Base-by-base conservation (phyloP, 2,329 filamentous ascomycete genomes). In the Aspergillus udagawae region DNA sequence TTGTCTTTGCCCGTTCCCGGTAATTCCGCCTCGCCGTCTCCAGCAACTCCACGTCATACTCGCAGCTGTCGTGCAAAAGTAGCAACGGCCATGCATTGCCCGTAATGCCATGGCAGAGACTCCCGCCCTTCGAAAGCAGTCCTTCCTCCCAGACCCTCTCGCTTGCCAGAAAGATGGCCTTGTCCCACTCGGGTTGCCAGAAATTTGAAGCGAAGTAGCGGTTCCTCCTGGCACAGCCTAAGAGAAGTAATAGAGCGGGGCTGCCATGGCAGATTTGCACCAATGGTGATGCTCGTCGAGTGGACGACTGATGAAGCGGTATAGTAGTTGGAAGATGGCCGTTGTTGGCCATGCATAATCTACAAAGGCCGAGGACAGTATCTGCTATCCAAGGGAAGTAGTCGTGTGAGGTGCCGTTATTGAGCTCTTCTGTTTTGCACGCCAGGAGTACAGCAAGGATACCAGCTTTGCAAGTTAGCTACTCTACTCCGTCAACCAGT, bases 211-310 rank as follows among this genome's bases (percentile, higher is more conserved):
- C 58, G n/a, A 77, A 47, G 5, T 54, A 21, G 1, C 44, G 27
- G 38, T 70, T 70, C 35, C 67, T 69, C 52, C 72, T 64, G 20
- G 72, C 72, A 14, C 67, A 63, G 1, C 66, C 68, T 23, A 78
- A 56, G 4, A 77, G 67, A 17, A 73, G 55, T 5, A 78, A 62
- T 4, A 76, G 58, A 0, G 73, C 73, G 1, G 75, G 75, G 17
- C 69, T 68, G 2, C 75, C 75, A 54, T 78, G 75, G 35, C 75
- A 78, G 35, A 77, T 64, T 48, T 78, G 75, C 1, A 77, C 70
- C 10, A 77, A 67, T 41, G 69, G 68, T 1, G 67, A 71, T 12
- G 57, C 23, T 32, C 61, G 64, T 3, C 6, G 45, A 25, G 60
- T 52, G 3, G 54, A 53, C 41, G 62, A 59, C 7, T 49, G 60